These are phyloP conservation scores for Endoconidiophora laricicola DNA, from an alignment of 2,329 filamentous ascomycete species.

Conservation along the genomic window DNA sequence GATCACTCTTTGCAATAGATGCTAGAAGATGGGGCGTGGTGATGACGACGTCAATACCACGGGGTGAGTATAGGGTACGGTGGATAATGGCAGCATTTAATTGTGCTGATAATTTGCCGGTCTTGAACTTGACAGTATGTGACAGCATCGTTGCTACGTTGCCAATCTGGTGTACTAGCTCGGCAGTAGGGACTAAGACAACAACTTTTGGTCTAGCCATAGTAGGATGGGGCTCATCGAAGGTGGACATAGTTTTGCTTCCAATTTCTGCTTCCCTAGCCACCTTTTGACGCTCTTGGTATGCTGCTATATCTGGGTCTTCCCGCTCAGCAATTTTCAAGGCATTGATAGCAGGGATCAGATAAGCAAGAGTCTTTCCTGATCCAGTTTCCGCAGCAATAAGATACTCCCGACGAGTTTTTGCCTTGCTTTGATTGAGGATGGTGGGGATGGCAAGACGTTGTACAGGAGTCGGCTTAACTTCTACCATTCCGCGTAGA, in stretches of 20 bases:
- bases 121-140: conserved; percentile 74
- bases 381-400: conserved; percentile 93
- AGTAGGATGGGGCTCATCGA: conserved; percentile 54
- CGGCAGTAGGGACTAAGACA: conserved; percentile 79
- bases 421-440: conserved; percentile 34
- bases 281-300: conserved; percentile 36
- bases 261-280: conserved; percentile 40
- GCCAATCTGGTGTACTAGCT: conserved; percentile 79
- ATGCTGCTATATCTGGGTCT: conserved; percentile 41
- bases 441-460: conserved; percentile 73
- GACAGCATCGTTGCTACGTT: conserved; percentile 65
- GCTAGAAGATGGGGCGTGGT: conserved; percentile 78
- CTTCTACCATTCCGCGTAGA: conserved; percentile 54
- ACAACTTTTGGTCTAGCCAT: conserved; percentile 68
- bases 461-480: conserved; percentile 79
- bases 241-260: conserved; percentile 26
- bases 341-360: conserved; percentile 70
- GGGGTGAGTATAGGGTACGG: conserved; percentile 62
- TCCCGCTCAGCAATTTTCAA: conserved; percentile 58
- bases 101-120: conserved; percentile 64
- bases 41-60: conserved; percentile 71
- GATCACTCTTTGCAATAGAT: conserved; percentile 76
- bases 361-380: conserved; percentile 87
- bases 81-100: conserved; percentile 66
- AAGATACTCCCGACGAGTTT: conserved; percentile 41